Evolutionary conservation across 2,329 filamentous ascomycete genomes (phyloP).

Genomic region (Dactylellina haptotyla): DNA sequence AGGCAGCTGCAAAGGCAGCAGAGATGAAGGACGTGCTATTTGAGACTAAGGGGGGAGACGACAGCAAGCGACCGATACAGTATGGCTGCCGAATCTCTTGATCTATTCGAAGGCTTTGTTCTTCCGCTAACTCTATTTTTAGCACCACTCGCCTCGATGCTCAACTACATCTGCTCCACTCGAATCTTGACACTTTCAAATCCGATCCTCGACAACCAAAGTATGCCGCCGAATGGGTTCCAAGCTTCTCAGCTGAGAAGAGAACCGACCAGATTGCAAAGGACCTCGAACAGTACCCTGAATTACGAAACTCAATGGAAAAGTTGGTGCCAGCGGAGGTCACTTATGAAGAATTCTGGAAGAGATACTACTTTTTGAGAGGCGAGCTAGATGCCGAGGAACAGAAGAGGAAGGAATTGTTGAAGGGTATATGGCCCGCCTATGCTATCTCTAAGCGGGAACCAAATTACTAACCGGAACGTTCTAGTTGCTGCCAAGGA

Average conservation of each 20-base stretch:
- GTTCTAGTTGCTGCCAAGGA: conserved; percentile 63
- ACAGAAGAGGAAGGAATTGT: conserved; percentile 82
- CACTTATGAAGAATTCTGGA: conserved; percentile 92
- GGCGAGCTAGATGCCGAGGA: conserved; percentile 95
- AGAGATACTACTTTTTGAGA: conserved; percentile 91
- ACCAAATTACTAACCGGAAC: not conserved
- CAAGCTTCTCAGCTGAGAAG: conserved; percentile 79
- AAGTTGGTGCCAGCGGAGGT: conserved; percentile 91
- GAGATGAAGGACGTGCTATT: conserved; percentile 72
- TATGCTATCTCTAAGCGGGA: not conserved
- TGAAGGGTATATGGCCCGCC: conserved; percentile 76
- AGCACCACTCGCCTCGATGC: conserved; percentile 88
- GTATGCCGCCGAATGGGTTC: conserved; percentile 75
- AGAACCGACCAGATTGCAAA: conserved; percentile 84
- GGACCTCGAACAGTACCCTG: conserved; percentile 86
- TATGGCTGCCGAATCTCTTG: conserved; percentile 29
- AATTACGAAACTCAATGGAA: conserved; percentile 90
- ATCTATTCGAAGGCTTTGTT: not conserved
- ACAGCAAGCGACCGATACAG: conserved; percentile 91
- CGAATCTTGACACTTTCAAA: conserved; percentile 80
- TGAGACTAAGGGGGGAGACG: conserved; percentile 86
- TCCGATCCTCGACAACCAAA: conserved; percentile 81
- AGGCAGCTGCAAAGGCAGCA: conserved; percentile 59
- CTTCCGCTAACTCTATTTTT: not conserved
- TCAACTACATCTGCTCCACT: conserved; percentile 94